Base-by-base conservation (phyloP, 148 eudicot genomes). In the Rhododendron vialii region DNA sequence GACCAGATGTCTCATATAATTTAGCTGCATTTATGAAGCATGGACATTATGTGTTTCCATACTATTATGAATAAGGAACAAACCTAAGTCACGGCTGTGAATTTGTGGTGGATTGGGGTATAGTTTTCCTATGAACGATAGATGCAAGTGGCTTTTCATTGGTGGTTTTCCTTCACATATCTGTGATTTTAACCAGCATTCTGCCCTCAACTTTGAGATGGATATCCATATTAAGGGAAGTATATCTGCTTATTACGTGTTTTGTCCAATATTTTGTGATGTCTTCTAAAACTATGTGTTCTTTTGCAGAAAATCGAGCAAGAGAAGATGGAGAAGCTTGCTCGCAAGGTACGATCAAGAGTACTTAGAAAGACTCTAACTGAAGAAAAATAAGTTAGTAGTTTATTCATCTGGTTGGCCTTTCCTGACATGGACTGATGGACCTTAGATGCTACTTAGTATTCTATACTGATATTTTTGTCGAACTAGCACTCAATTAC, bases 251-350 rank as follows among this genome's bases (percentile, higher is more conserved):
- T 83, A 3, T 38, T 65, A 14, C 35, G 77, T 65, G 47, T 84
- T 17, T 83, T 3, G 57, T 84, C 47, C 69, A 2, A 33, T 84
- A 12, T 50, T 33, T 7, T 84, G 17, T 71, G 74, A 43, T 22
- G 1, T 12, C 41, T 73, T 15, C 74, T 48, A 51, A 48, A 55
- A 81, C 78, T 74, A 11, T 82, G 24, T 85, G n/a, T 83, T 81
- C 71, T 41, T 33, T 63, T 71, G 88, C 96, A 96, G 98, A 96
- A 96, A 94, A 88, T 86, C 90, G 99, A 96, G 91, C 89, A 91
- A 88, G 99, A 96, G 92, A 96, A 92, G 93, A 78, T 96, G 95
- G 98, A 93, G 87, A 96, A 96, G 94, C 92, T 90, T 87, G 99
- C 98, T 50, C 96, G 98, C 84, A 91, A 95, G 98, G 99, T 96